Evolutionary conservation across 2,329 filamentous ascomycete species (phyloP), one percentile per base, ranked within the genome.

Genomic region (Colletotrichum salicis): DNA sequence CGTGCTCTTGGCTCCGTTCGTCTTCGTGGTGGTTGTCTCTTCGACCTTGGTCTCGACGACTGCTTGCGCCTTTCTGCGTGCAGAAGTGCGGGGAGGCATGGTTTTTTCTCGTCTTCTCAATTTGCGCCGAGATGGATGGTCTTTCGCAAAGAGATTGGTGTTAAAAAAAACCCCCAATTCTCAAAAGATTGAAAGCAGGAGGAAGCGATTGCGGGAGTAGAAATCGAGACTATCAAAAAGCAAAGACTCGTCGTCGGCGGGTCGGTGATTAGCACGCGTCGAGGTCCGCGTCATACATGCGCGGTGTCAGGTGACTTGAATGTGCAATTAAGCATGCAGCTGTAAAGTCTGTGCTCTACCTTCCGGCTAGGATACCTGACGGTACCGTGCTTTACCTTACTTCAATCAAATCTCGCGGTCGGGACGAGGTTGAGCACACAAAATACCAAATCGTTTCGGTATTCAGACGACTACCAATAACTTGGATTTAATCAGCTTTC

Each of bases 1-100:
- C 7, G 62, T 58, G 37, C 15, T 64, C 67, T 71, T 62, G 3
- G 48, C 27, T 29, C 70, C 70, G 61, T 62, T 71, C 56, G 70
- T 29, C 61, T 57, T 71, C 8, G 51, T 58, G n/a, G 67, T 76
- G 57, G 76, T 72, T 41, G 76, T 79, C 8, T 74, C 64, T 41
- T 72, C 74, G 31, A 65, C 66, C 56, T 75, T 75, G 31, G 74
- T 64, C 19, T 72, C 70, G 73, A 78, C 80, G 31, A 80, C 73
- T 35, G 72, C 64, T 63, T 70, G 70, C 67, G 77, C 76, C 71
- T 74, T 80, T 63, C 78, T 82, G 48, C 82, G 78, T 41, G 77
- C 71, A 3, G 82, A 81, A 6, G 78, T 76, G 35, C 81, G 81
- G 41, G 69, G 70, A 60, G 78, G 73, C 82, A 84, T 84, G 78